These are phyloP conservation scores for Mucor circinelloides DNA, from an alignment of 371 early-diverging fungal genomes.

Conservation along the genomic window DNA sequence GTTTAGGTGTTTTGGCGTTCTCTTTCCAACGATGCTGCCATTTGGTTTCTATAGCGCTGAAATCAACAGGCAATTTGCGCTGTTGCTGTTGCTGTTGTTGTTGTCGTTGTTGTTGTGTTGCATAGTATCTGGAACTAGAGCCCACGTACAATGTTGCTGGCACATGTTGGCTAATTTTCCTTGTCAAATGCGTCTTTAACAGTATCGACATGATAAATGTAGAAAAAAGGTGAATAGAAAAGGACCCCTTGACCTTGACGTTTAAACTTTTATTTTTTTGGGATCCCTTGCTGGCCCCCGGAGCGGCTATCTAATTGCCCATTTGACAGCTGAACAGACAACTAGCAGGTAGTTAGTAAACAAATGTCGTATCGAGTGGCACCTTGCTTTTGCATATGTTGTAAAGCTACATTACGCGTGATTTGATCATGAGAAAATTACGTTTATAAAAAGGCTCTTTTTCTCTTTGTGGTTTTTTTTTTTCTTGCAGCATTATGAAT, in stretches of 20 bases:
- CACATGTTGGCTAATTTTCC: not conserved
- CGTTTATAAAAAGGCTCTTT: not conserved
- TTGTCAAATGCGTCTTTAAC: not conserved
- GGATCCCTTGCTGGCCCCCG: not conserved
- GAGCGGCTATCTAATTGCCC: not conserved
- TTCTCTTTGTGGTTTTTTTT: not conserved
- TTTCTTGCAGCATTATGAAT: not conserved
- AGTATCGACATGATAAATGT: not conserved
- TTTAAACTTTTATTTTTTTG: not conserved
- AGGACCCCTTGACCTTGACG: not conserved
- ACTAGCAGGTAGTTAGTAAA: not conserved
- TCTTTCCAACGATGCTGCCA: slow-evolving; percentile 63
- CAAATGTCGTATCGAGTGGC: not conserved
- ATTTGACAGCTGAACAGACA: not conserved
- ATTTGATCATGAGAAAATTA: not conserved
- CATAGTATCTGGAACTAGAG: not conserved
- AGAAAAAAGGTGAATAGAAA: not conserved
- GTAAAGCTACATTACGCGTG: not conserved
- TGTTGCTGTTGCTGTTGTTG: not conserved
- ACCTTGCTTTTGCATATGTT: not conserved
- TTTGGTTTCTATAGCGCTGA: slow-evolving; percentile 55
- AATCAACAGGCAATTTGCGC: slow-evolving; percentile 28
- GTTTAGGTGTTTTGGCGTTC: slow-evolving; percentile 6
- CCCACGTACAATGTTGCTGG: not conserved
- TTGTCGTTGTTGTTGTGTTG: not conserved